Base-by-base conservation (phyloP, 2,329 filamentous ascomycete species). In the Ophiostoma perfectum region DNA sequence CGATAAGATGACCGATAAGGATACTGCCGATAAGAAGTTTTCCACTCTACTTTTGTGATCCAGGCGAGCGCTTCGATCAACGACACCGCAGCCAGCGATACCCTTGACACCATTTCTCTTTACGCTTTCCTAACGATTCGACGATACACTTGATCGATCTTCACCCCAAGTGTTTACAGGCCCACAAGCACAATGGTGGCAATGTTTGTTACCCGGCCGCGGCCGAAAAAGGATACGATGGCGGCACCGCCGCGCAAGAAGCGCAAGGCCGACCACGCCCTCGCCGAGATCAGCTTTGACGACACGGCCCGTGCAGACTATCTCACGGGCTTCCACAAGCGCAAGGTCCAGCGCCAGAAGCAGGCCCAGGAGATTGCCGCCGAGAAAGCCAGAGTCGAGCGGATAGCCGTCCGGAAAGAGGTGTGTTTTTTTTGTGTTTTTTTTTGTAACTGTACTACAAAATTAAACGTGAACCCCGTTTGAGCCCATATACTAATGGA, bases 261-360 rank as follows among this genome's bases (percentile, higher is more conserved):
- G 75, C 83, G 90, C 72, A 91, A 90, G 77, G 78, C 78, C 71
- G 76, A 83, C 14, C 81, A 82, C 63, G 79, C 82, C 52, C 82
- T 91, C 70, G 91, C 93, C 75, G 92, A 96, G 77, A 90, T 99
- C 78, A 87, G 82, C 66, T 99, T 98, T 80, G 93, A 99, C 80
- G 80, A 84, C 70, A 83, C 84, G 70, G 91, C 91, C 63, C 89
- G 95, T 72, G 82, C 90, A 72, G 93, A 98, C 75, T 99, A 91
- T 76, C 83, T 99, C 69, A 97, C 93, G 0, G 95, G 95, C 2
- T 99, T 99, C 80, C 93, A 94, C 82, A 99, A 98, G 83, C 90
- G 95, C 78, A 98, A 97, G 78, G 81, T 91, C 67, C 90, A 92
- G 77, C 86, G 95, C 49, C 88, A 89, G 73, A 96, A 96, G 80